These are phyloP conservation scores for Stylonectria norvegica DNA, from an alignment of 2,329 filamentous ascomycete species.

Conservation along the genomic window DNA sequence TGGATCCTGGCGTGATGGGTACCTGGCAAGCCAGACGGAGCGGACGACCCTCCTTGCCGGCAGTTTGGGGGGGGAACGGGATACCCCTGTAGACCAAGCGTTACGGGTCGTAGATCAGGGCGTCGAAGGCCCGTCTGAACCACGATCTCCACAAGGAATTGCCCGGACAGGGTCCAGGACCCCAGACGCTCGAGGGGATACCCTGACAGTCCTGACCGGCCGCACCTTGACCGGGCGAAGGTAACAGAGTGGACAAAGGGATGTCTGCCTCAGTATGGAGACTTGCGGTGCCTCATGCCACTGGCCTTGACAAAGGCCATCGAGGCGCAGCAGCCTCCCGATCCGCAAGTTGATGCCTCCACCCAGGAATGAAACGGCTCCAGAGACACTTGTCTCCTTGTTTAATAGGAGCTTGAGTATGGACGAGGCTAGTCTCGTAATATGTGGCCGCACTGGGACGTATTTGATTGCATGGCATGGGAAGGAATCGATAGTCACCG, in stretches of 20 bases:
- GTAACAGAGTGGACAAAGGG: conserved; percentile 15
- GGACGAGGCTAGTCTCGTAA: background rate
- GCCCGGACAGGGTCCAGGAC: conserved; percentile 23
- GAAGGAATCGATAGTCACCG: conserved; percentile 16
- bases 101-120: conserved; percentile 31
- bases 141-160: conserved; percentile 32
- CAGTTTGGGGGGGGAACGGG: conserved; percentile 25
- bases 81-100: conserved; percentile 25
- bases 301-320: conserved; percentile 6
- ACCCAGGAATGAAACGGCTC: conserved; percentile 21
- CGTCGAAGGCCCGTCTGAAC: conserved; percentile 29
- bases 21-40: conserved; percentile 14
- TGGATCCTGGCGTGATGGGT: conserved; percentile 18
- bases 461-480: background rate
- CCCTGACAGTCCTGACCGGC: conserved; percentile 14
- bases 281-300: background rate
- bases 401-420: conserved; percentile 8
- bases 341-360: conserved; percentile 23
- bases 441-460: background rate
- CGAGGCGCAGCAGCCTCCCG: conserved; percentile 23
- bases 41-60: conserved; percentile 19
- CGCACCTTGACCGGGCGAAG: conserved; percentile 12
- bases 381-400: conserved; percentile 17
- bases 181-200: conserved; percentile 13
- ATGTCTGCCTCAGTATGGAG: conserved; percentile 2